phyloP scores from a whole-genome alignment of 2,329 filamentous ascomycete genomes.

The Hirsutella minnesotensis region DNA sequence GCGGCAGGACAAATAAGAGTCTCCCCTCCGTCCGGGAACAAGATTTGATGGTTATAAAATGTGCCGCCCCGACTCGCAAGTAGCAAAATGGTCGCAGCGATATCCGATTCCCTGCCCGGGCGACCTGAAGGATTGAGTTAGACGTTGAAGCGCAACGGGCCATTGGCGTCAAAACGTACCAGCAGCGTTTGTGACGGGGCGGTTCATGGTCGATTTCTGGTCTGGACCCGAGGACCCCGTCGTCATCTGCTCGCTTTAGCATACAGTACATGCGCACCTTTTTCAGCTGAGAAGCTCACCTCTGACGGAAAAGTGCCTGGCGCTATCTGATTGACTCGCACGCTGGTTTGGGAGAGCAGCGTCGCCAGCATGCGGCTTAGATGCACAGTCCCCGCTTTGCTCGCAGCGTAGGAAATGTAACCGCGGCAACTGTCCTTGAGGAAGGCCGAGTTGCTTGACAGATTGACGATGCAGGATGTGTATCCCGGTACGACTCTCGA shows the following conservation, averaged over 20 bases:
- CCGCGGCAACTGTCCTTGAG: neutral
- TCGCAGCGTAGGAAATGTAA: neutral
- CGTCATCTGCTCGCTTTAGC: neutral
- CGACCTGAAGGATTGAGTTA: neutral
- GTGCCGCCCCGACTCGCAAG: neutral
- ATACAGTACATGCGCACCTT: neutral
- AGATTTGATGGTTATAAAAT: constrained; percentile 1
- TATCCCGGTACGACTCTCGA: neutral
- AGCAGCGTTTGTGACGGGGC: neutral
- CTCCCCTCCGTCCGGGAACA: constrained; percentile 1
- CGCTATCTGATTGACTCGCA: constrained; percentile 1
- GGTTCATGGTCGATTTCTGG: constrained; percentile 1
- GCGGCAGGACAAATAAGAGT: constrained; percentile 1
- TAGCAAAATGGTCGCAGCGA: neutral
- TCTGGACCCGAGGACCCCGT: constrained; percentile 1
- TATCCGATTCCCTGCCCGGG: neutral
- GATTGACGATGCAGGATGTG: neutral
- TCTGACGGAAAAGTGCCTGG: constrained; percentile 1
- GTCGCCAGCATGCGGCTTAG: constrained; percentile 1
- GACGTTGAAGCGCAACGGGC: neutral
- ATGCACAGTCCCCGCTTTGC: constrained; percentile 1
- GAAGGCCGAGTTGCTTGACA: constrained; percentile 1
- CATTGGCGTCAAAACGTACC: neutral
- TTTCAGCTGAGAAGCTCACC: neutral
- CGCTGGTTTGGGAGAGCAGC: neutral